phyloP scores from a whole-genome alignment of 768 basidiomycete species.

The Cubamyces lactineus region DNA sequence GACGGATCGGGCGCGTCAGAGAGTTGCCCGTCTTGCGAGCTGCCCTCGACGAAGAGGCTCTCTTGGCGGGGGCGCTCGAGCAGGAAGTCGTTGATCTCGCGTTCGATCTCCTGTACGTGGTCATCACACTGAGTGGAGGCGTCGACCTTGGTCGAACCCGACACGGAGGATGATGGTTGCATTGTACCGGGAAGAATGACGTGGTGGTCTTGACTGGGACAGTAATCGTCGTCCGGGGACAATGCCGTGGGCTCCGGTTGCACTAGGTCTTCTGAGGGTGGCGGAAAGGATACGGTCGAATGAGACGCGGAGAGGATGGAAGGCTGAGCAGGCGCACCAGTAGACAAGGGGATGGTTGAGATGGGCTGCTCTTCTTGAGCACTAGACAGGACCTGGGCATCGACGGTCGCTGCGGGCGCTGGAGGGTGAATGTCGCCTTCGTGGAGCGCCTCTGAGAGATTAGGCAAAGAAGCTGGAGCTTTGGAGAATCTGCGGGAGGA shows the following conservation, averaged over 20 bases:
- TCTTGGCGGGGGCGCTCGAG: conserved; percentile 11
- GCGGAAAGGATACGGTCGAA: neutral
- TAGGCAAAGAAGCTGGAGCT: conserved; percentile 25
- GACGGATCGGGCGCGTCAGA: conserved; percentile 2
- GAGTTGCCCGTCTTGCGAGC: conserved; percentile 14
- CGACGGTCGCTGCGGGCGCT: conserved; percentile 16
- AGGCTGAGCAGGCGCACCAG: neutral
- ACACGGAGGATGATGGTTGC: neutral
- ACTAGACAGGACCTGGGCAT: conserved; percentile 1
- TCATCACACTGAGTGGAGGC: neutral
- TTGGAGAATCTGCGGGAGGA: conserved; percentile 40
- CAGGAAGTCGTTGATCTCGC: conserved; percentile 29
- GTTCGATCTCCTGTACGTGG: conserved; percentile 19
- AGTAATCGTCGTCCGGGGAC: neutral
- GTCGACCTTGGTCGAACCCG: conserved; percentile 6
- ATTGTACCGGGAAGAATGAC: neutral
- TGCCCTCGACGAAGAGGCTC: conserved; percentile 21
- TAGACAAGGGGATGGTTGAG: neutral
- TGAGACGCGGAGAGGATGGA: neutral
- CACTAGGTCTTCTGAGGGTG: neutral
- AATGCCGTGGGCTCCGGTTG: neutral
- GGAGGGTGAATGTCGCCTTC: conserved; percentile 21
- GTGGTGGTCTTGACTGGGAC: conserved; percentile 4
- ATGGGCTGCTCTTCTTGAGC: conserved; percentile 5
- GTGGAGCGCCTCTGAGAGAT: conserved; percentile 23